Percentiles rank a stretch among this genome's conserved stretches.
These are phyloP conservation scores for Populus hybrid DNA, from an alignment of 441 rosid species.

Conservation along the genomic window DNA sequence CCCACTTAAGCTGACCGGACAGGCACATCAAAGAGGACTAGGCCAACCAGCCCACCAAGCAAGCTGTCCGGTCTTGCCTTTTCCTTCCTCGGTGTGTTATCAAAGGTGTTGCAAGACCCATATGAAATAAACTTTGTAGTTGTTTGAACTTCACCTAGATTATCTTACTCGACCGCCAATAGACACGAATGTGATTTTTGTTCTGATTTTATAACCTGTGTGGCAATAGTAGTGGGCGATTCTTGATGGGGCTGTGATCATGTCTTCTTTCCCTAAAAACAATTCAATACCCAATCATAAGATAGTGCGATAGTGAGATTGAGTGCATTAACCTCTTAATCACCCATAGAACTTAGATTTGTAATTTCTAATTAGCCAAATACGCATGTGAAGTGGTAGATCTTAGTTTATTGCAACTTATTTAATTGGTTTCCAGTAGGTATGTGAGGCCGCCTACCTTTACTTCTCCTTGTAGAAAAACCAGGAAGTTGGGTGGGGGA, in stretches of 20 bases:
- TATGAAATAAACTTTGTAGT: neutral
- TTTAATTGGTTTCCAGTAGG: constrained; percentile 13
- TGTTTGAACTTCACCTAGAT: neutral
- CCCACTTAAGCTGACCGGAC: neutral
- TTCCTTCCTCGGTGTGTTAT: no score
- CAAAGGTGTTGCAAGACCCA: no score
- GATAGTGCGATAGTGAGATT: neutral
- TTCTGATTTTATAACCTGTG: neutral
- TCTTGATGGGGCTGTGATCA: neutral
- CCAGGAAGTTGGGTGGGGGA: neutral
- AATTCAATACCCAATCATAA: neutral
- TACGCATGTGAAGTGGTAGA: neutral
- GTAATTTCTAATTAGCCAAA: neutral
- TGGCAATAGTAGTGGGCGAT: neutral
- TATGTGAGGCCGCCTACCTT: constrained; percentile 4
- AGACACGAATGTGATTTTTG: neutral
- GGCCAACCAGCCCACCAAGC: no score
- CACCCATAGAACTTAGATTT: neutral
- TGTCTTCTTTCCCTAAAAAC: neutral
- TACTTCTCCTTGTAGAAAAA: constrained; percentile 1
- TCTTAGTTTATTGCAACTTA: neutral
- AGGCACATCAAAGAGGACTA: no score
- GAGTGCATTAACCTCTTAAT: neutral
- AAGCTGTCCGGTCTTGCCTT: no score
- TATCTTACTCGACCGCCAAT: neutral